Evolutionary conservation across 352 stramenopile genomes (phyloP).

Genomic region (Globisporangium viniferum): DNA sequence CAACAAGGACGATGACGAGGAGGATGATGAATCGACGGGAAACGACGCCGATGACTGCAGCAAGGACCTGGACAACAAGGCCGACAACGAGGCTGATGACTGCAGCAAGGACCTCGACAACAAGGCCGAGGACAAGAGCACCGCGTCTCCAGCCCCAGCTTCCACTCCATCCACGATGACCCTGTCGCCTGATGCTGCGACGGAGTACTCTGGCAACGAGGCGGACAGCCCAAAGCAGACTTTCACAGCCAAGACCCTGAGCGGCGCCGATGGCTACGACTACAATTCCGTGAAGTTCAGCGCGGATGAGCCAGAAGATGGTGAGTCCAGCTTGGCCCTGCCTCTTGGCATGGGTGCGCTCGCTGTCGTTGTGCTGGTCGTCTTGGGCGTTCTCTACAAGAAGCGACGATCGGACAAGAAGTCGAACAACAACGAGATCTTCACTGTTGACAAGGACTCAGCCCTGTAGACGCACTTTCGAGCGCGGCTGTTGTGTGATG

Average conservation of each 20-base stretch:
- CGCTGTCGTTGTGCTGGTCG: slow-evolving; percentile 44
- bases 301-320: slow-evolving; percentile 20
- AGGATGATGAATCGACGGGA: slow-evolving; percentile 12
- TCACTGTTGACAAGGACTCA: slow-evolving; percentile 78
- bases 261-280: slow-evolving; percentile 25
- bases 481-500: slow-evolving; percentile 16
- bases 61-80: slow-evolving; percentile 23
- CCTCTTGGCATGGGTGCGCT: slow-evolving; percentile 32
- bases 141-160: slow-evolving; percentile 9
- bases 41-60: slow-evolving; percentile 13
- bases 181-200: slow-evolving; percentile 29
- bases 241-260: slow-evolving; percentile 15
- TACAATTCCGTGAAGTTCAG: slow-evolving; percentile 38
- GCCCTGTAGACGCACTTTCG: slow-evolving; percentile 52
- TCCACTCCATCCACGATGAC: slow-evolving; percentile 26
- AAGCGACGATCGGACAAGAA: slow-evolving; percentile 58
- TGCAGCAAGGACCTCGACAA: slow-evolving; percentile 20
- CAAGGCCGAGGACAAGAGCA: slow-evolving; percentile 4
- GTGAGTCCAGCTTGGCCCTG: slow-evolving; percentile 3
- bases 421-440: slow-evolving; percentile 56
- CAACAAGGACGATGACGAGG: slow-evolving; percentile 11
- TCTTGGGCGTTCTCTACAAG: slow-evolving; percentile 56
- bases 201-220: slow-evolving; percentile 26
- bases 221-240: slow-evolving; percentile 25
- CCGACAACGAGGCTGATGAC: slow-evolving; percentile 20